Conservation (phyloP, 2,329 filamentous ascomycete genomes). For the Clarireedia hainanense region DNA sequence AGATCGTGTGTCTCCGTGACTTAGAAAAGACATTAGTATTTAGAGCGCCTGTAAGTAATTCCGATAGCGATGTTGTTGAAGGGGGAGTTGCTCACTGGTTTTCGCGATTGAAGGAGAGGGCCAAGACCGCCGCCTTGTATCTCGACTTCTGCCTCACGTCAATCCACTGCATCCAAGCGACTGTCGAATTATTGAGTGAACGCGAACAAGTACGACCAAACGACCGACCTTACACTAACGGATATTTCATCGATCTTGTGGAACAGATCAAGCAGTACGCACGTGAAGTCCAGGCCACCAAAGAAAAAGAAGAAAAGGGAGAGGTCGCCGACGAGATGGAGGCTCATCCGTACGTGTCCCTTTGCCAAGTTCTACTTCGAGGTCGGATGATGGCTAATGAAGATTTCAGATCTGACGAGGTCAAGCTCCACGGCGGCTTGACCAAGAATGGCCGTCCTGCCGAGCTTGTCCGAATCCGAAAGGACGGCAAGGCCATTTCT, state of each 20-base stretch:
- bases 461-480: constrained; percentile 72
- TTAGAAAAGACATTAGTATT: constrained; percentile 90
- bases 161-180: constrained; percentile 83
- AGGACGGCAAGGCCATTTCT: constrained; percentile 72
- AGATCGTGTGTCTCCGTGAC: constrained; percentile 86
- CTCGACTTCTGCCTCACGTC: constrained; percentile 85
- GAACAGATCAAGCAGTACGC: constrained; percentile 91
- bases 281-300: constrained; percentile 68
- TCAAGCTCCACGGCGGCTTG: constrained; percentile 75
- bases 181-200: constrained; percentile 77
- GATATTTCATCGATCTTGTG: constrained; percentile 93
- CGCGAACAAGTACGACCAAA: constrained; percentile 75
- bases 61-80: constrained; percentile 43
- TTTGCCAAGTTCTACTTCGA: background rate
- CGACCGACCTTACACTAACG: constrained; percentile 89
- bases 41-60: constrained; percentile 83
- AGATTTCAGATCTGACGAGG: constrained; percentile 53
- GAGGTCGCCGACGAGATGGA: constrained; percentile 48
- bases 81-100: constrained; percentile 62
- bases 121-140: constrained; percentile 64
- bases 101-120: constrained; percentile 63
- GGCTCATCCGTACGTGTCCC: constrained; percentile 45
- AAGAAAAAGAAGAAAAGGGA: constrained; percentile 55
- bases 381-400: constrained; percentile 17
- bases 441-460: constrained; percentile 74